Evolutionary conservation across 768 basidiomycete genomes (phyloP), one percentile per base, ranked within the genome.

Genomic region (Suillus spraguei): DNA sequence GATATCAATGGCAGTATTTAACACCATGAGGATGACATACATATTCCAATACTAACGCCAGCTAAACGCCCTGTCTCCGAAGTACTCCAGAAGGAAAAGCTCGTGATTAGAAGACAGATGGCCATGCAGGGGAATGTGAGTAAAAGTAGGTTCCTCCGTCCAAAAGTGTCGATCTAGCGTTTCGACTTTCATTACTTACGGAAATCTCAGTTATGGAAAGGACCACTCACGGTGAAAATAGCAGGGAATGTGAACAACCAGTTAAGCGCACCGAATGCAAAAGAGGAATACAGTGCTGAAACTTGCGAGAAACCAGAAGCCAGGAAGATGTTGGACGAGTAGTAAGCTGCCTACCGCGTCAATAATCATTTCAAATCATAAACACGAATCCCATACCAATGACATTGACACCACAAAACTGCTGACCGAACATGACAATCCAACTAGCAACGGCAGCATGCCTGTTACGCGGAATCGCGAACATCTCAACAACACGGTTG

Each of bases 41-140:
- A 88, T 62, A 86, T 82, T 17, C 85, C 83, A 3, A 87, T 64
- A 7, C 84, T 72, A 46, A 88, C 81, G 8, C 85, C 78, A 5
- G 74, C 84, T 49, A 85, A 64, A 54, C 83, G 82, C 16, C 74
- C 75, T 0, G 64, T 47, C 39, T 73, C 60, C 4, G 5, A 60
- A 8, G 78, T 76, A 54, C 89, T 82, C 66, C 80, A 82, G 80
- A 89, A 90, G 49, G 83, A 88, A 68, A 91, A 87, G 4, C 91
- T 91, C n/a, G 90, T 85, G 28, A 86, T 84, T 22, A 93, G 82
- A 35, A 93, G 78, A 36, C 87, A 88, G 78, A 85, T 82, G 0
- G 89, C 86, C 92, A 94, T 94, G 64, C 85, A 84, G 0, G 92
- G 92, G 82, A 94, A 94, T 0, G 91, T 92, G 67, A 86, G 85